Evolutionary conservation across 352 stramenopile species (phyloP).

Genomic region (Globisporangium lucens): DNA sequence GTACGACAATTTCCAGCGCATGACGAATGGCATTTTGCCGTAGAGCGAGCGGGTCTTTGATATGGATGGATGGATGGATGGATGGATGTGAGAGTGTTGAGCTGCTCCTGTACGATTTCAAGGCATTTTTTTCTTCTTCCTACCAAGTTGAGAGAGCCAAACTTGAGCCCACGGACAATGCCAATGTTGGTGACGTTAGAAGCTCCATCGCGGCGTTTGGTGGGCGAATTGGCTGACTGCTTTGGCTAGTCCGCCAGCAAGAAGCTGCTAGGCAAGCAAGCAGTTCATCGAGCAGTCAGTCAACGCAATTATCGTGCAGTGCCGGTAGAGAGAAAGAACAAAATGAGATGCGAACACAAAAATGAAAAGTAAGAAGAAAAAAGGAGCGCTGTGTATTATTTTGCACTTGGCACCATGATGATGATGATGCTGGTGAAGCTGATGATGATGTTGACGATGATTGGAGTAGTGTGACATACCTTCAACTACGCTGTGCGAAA

Average conservation of each 20-base stretch:
- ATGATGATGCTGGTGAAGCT: not conserved
- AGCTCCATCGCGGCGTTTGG: not conserved
- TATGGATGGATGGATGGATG: conserved; percentile 7
- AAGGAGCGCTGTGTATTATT: not conserved
- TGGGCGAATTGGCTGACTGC: not conserved
- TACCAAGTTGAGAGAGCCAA: not conserved
- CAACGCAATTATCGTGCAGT: not conserved
- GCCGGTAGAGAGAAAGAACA: not conserved
- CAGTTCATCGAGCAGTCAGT: not conserved
- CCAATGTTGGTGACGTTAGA: not conserved
- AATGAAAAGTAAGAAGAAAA: not conserved
- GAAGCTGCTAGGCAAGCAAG: not conserved
- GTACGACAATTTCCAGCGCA: conserved; percentile 94
- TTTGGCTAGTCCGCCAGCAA: not conserved
- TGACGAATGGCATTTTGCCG: conserved; percentile 91
- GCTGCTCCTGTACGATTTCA: conserved; percentile 5
- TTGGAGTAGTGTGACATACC: not conserved
- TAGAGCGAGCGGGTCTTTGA: conserved; percentile 28
- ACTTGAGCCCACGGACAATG: not conserved
- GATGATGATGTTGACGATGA: not conserved
- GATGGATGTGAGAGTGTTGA: conserved; percentile 1
- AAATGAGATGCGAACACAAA: not conserved
- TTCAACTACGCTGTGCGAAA: conserved; percentile 9
- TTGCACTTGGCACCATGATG: not conserved
- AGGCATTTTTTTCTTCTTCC: not conserved